Base-by-base conservation (phyloP, 495 filamentous ascomycete genomes). In the Daldinia vernicosa region DNA sequence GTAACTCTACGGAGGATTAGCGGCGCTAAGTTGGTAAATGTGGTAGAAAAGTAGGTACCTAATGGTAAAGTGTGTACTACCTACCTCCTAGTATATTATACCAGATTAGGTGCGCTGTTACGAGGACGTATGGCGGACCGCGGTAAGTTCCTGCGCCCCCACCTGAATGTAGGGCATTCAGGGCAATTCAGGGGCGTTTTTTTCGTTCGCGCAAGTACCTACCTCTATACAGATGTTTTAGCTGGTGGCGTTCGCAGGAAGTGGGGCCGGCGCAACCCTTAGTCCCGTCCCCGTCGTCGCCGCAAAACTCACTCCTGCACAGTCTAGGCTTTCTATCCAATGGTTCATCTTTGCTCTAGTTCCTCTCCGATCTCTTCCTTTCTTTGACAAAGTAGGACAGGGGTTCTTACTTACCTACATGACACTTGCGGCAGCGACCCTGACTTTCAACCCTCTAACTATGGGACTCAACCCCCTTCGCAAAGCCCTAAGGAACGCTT, bases 341-440 rank as follows among this genome's bases (percentile, higher is more conserved):
- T 71, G 63, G 27, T 56, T 70, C 24, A 19, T 9, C 15, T 27
- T 65, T 32, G 71, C 63, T 70, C 32, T 40, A 56, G 54, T 35
- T 50, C 59, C 60, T 53, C 63, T 67, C 71, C 32, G 67, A 71
- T 74, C 71, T 74, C 60, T 63, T 69, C 59, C 71, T 26, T 66
- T 69, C 57, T 73, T 30, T 40, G 28, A 39, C 54, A 15, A 58
- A 33, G 17, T 40, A 52, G 32, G 51, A 64, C 70, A 63, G 61
- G 70, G 52, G 15, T 17, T 30, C 19, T 24, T 50, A 60, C 47
- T 66, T 64, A 58, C 50, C 52, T 62, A 58, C 65, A 62, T 56
- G 4, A 53, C 12, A 30, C 26, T 28, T 72, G 50, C 61, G 60
- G 70, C 61, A 66, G 60, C 19, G 70, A 69, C 70, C 65, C 70